These are phyloP conservation scores for Carex scoparia DNA, from an alignment of 176 grass and related monocot species.

Conservation along the genomic window DNA sequence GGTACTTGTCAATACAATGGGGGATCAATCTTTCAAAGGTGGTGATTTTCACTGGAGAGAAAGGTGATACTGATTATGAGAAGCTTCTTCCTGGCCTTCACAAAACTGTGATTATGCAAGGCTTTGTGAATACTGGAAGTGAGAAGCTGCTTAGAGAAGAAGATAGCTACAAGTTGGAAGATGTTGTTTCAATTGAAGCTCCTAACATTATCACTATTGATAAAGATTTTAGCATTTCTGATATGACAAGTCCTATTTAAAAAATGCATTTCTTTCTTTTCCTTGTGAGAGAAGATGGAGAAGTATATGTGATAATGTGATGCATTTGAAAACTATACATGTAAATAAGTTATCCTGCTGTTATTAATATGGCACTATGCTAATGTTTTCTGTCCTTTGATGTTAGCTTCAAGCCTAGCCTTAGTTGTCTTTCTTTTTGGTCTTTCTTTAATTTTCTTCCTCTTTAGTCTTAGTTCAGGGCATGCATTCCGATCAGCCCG, in stretches of 20 bases:
- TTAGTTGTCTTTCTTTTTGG: no score
- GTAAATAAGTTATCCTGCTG: not conserved
- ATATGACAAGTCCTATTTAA: conserved; percentile 14
- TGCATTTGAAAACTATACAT: not conserved
- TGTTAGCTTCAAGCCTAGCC: no score
- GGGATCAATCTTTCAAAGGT: conserved; percentile 63
- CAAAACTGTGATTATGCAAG: conserved; percentile 58
- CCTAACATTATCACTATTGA: conserved; percentile 45
- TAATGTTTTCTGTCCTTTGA: not conserved
- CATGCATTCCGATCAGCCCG: no score
- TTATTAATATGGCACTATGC: not conserved
- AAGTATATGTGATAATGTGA: not conserved
- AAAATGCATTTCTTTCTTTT: not conserved
- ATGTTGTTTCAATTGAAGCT: conserved; percentile 55
- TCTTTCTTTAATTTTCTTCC: no score
- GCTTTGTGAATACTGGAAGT: conserved; percentile 41
- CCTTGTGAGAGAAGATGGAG: not conserved
- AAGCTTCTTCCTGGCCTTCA: conserved; percentile 69
- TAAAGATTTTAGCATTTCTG: conserved; percentile 20
- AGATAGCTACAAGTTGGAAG: conserved; percentile 47
- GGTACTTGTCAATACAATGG: conserved; percentile 85
- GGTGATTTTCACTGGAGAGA: conserved; percentile 61
- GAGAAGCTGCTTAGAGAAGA: conserved; percentile 62
- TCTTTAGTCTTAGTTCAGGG: no score
- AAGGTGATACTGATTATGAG: conserved; percentile 78